Evolutionary conservation across 305 asterid species (phyloP), one percentile per base, ranked within the genome.

Genomic region (Nicotiana rustica): DNA sequence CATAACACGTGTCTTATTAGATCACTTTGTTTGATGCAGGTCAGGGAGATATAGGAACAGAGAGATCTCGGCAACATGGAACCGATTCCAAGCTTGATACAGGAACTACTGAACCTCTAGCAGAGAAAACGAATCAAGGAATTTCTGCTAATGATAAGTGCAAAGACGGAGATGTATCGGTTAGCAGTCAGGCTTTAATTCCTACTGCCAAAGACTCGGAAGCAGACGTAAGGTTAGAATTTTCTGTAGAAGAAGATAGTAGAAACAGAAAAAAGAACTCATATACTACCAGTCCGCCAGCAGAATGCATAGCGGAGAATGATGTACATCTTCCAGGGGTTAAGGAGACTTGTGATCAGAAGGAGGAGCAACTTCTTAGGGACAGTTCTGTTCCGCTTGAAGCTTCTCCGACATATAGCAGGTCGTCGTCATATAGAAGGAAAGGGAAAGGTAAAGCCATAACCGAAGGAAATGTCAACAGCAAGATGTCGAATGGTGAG

Each of bases 381-480:
- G 81, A 77, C 82, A 56, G 81, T 67, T 87, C 85, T 71, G 67
- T 65, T 83, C 86, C 82, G 6, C 77, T 79, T 36, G 87, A 85
- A 86, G 79, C 61, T 78, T 84, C 89, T 88, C 85, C 92, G 29
- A 77, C 86, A 15, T 67, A 70, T 75, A 85, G 85, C 77, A 83
- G 85, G 84, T 79, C 81, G 65, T 73, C 80, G 82, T 60, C 85
- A 81, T 86, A 66, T 56, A 82, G 35, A 47, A 88, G 84, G 81
- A 92, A 89, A 80, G 93, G 92, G 61, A 93, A 91, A 86, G 88
- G 19, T 82, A 91, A 85, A 89, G 96, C 85, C 10, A 57, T 86
- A 13, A 90, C 92, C 5, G 87, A 87, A 12, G 88, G 89, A 1
- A 86, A 87, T 82, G 66, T 33, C 6, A 52, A 79, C 10, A 82